Conservation (phyloP, 2,329 filamentous ascomycete genomes). For the Elsinoe arachidis region DNA sequence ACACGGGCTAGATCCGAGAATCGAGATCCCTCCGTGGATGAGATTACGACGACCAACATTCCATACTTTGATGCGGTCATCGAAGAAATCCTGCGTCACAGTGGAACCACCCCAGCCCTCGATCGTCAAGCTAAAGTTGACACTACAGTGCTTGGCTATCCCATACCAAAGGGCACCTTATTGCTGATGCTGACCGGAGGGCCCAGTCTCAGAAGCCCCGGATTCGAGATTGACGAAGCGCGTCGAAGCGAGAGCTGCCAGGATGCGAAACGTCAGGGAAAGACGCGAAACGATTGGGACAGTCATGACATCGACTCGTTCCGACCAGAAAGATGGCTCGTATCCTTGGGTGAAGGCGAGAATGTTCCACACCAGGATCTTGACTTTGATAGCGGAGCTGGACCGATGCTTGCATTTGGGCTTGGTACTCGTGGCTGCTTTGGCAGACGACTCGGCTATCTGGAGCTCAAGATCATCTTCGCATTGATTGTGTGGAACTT, state of each 20-base stretch:
- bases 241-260: conserved; percentile 25
- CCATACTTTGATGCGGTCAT: conserved; percentile 37
- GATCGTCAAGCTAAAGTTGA: conserved; percentile 30
- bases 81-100: conserved; percentile 34
- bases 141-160: conserved; percentile 33
- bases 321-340: conserved; percentile 35
- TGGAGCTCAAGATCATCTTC: background rate
- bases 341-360: background rate
- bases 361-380: background rate
- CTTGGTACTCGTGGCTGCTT: conserved; percentile 32
- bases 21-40: conserved; percentile 23
- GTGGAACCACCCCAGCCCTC: conserved; percentile 21
- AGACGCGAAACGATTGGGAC: conserved; percentile 21
- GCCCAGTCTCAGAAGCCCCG: conserved; percentile 17
- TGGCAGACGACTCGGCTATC: conserved; percentile 1
- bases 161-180: conserved; percentile 33
- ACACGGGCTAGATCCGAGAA: conserved; percentile 13
- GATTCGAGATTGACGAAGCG: conserved; percentile 22
- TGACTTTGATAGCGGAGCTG: conserved; percentile 27
- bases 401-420: conserved; percentile 31
- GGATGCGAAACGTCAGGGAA: conserved; percentile 22
- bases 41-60: conserved; percentile 25
- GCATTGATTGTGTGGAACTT: conserved; percentile 6
- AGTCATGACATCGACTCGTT: conserved; percentile 26
- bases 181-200: conserved; percentile 24